Conservation (phyloP, 2,329 filamentous ascomycete genomes). For the Aspergillus clavatus region DNA sequence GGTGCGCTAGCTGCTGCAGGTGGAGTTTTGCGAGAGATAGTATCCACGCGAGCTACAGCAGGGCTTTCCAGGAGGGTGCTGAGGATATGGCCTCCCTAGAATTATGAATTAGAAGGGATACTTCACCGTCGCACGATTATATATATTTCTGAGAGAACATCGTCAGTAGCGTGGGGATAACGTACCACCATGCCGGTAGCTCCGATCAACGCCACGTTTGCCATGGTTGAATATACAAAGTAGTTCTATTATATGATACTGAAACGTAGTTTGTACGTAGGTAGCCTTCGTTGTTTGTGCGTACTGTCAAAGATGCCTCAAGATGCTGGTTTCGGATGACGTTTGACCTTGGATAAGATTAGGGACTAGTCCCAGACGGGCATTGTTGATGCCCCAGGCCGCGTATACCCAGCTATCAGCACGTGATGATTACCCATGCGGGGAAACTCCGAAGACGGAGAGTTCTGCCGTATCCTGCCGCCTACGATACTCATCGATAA, state of each 20-base stretch:
- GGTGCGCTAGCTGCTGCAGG: slow-evolving; percentile 42
- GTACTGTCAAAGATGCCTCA: too few relatives aligned
- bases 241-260: not conserved
- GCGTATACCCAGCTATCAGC: not conserved
- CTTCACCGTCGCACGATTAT: not conserved
- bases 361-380: slow-evolving; percentile 3
- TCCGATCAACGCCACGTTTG: slow-evolving; percentile 43
- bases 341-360: not conserved
- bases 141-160: not conserved
- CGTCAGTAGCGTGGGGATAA: slow-evolving; percentile 1
- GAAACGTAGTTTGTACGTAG: not conserved
- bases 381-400: slow-evolving; percentile 5
- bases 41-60: slow-evolving; percentile 38
- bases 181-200: slow-evolving; percentile 49
- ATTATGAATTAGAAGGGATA: not conserved
- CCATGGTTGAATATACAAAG: slow-evolving; percentile 28
- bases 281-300: not conserved
- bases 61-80: slow-evolving; percentile 42
- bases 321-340: slow-evolving; percentile 5
- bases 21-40: slow-evolving; percentile 44
- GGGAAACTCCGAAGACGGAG: slow-evolving; percentile 16
- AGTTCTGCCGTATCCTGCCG: slow-evolving; percentile 5
- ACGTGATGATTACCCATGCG: slow-evolving; percentile 15
- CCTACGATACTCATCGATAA: slow-evolving; percentile 22
- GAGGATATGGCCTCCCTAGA: slow-evolving; percentile 70